Evolutionary conservation across 2,329 filamentous ascomycete genomes (phyloP), one percentile per base, ranked within the genome.

Genomic region (Tolypocladium tundrense): DNA sequence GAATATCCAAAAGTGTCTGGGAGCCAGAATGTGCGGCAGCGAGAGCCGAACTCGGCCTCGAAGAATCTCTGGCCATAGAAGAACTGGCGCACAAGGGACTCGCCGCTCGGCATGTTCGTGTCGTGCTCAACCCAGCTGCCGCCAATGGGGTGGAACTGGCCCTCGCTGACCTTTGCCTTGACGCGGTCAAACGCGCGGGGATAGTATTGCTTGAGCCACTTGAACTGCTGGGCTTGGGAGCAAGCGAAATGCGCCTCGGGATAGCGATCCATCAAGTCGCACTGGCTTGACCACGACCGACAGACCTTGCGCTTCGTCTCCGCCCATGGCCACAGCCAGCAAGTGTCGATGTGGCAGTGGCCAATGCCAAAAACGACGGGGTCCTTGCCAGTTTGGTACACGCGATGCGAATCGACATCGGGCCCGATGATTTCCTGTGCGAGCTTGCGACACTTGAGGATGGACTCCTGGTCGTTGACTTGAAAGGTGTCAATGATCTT

Each of bases 61-160:
- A 96, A 99, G 76, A 93, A 96, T 45, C 94, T 83, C 70, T 99
- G 94, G 3, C 94, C 94, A 65, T 97, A 97, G 54, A 99, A 72
- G 69, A 99, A 99, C 70, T 99, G 94, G 48, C 94, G 85, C 53
- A 94, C 88, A 42, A 99, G 81, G 2, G 93, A 96, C 74, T 99
- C 94, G 53, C 94, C 94, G 66, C 91, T 93, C 0, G 94, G 94
- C 81, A 99, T 82, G 69, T 99, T 99, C 62, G 94, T 99, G 70
- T 99, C 94, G 69, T 99, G 94, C 70, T 99, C 94, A 19, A 99
- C 93, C 94, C 94, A 99, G 75, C 91, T 97, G 57, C 94, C 94
- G 62, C 94, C 94, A 65, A 99, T 93, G 16, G 92, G 92, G 64
- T 97, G 90, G 72, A 99, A 99, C 60, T 84, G 88, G 27, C 92